These are phyloP conservation scores for Sclerotinia subarctica DNA, from an alignment of 2,329 filamentous ascomycete species.

Conservation along the genomic window DNA sequence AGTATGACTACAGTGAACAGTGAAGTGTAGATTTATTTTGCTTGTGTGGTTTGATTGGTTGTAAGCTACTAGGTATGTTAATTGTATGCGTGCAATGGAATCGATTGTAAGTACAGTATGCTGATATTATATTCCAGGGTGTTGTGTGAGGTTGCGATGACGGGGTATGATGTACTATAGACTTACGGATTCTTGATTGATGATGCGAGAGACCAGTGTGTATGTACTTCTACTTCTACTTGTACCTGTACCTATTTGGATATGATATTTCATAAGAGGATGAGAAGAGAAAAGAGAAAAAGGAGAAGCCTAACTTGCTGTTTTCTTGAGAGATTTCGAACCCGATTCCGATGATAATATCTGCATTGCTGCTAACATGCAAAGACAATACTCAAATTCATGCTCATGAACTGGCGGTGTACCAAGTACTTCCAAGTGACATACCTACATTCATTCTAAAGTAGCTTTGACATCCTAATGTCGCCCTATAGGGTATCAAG, in stretches of 20 bases:
- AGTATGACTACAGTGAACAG: too few relatives aligned
- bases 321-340: not conserved
- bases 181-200: not conserved
- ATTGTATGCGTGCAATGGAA: too few relatives aligned
- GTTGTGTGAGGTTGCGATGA: not conserved
- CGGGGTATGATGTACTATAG: not conserved
- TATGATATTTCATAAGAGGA: not conserved
- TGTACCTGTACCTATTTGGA: not conserved
- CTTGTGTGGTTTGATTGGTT: too few relatives aligned
- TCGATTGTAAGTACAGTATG: too few relatives aligned
- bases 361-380: not conserved
- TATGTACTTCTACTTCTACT: not conserved
- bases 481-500: constrained; percentile 8
- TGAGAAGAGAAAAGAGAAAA: not conserved
- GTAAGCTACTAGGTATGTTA: too few relatives aligned
- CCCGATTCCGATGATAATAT: not conserved
- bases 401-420: constrained; percentile 11
- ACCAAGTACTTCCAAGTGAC: constrained; percentile 17
- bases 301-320: not conserved
- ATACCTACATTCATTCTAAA: not conserved
- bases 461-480: constrained; percentile 4
- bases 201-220: not conserved
- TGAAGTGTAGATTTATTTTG: too few relatives aligned
- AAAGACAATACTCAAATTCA: constrained; percentile 4
- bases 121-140: too few relatives aligned